phyloP scores from a whole-genome alignment of 371 early-diverging fungal species.

The Mucor irregularis region DNA sequence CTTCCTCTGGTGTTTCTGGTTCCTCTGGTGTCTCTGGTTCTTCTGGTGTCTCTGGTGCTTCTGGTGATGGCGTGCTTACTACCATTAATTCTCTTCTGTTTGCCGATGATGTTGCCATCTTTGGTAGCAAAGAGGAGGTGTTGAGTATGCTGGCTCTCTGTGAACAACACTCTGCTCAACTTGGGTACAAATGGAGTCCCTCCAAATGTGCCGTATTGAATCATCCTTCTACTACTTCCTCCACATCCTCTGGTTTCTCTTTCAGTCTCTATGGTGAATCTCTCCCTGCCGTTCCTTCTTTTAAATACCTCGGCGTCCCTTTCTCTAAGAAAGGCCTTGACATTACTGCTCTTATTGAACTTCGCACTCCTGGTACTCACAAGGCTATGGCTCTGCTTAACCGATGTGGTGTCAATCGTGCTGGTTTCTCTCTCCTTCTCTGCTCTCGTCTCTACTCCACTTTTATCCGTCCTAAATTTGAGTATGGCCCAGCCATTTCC shows the following conservation, averaged over 20 bases:
- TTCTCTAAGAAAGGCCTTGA: neutral
- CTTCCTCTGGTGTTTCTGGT: too few relatives aligned
- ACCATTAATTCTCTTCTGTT: constrained; percentile 8
- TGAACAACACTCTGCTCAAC: constrained; percentile 10
- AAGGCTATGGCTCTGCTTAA: constrained; percentile 1
- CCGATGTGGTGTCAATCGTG: neutral
- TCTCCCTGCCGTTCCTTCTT: constrained; percentile 8
- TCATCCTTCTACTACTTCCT: neutral
- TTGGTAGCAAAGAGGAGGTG: constrained; percentile 17
- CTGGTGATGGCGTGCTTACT: too few relatives aligned
- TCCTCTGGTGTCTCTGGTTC: too few relatives aligned
- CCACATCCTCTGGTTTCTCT: neutral
- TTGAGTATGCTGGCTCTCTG: constrained; percentile 13
- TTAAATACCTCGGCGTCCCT: constrained; percentile 17
- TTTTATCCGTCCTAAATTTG: neutral
- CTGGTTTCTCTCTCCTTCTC: neutral
- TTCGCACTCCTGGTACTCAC: neutral
- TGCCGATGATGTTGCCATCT: constrained; percentile 33
- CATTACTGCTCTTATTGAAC: neutral
- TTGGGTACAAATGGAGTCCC: constrained; percentile 34
- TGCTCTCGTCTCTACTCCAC: neutral
- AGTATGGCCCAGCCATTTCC: neutral
- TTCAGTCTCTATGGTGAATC: constrained; percentile 9
- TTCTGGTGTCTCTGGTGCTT: too few relatives aligned
- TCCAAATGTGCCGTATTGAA: constrained; percentile 26